Percentiles rank a stretch among this genome's conserved stretches.
Conservation (phyloP, 495 filamentous ascomycete genomes). For the Aspergillus olivimuriae region DNA sequence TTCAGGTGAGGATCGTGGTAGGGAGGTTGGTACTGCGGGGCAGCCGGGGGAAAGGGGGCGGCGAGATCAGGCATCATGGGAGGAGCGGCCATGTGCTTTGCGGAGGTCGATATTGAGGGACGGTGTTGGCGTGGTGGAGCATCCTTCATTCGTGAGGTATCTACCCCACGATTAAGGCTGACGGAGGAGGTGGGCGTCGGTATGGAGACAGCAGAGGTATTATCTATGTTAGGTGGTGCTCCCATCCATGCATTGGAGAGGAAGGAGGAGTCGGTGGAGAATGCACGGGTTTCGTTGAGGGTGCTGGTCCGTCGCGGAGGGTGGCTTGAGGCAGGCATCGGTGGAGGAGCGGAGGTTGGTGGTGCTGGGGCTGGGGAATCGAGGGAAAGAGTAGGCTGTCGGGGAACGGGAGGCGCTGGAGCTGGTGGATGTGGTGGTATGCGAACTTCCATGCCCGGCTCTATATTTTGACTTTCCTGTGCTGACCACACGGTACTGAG, state of each 20-base stretch:
- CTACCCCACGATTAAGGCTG: slow-evolving; percentile 18
- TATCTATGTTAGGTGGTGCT: slow-evolving; percentile 23
- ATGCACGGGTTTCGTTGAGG: too few relatives aligned
- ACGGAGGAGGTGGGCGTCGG: slow-evolving; percentile 30
- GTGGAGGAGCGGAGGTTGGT: neutral
- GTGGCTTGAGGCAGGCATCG: neutral
- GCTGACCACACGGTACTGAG: slow-evolving; percentile 28
- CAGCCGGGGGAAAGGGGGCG: slow-evolving; percentile 17
- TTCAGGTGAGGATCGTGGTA: slow-evolving; percentile 28
- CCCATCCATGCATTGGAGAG: slow-evolving; percentile 29
- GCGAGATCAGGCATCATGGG: slow-evolving; percentile 21
- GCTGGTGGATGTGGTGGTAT: too few relatives aligned
- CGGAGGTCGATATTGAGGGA: slow-evolving; percentile 16
- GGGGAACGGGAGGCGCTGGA: neutral
- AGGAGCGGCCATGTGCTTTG: slow-evolving; percentile 18
- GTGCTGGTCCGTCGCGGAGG: neutral
- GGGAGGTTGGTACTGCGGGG: slow-evolving; percentile 21
- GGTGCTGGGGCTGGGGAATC: neutral
- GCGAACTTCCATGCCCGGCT: too few relatives aligned
- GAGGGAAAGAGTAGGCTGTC: neutral
- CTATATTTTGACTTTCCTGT: slow-evolving; percentile 2
- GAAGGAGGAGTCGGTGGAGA: too few relatives aligned
- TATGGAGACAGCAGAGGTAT: slow-evolving; percentile 21
- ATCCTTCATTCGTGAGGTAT: slow-evolving; percentile 18
- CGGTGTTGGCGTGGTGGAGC: slow-evolving; percentile 6